Conservation (phyloP, 352 stramenopile genomes). For the Phytophthora boehmeriae region DNA sequence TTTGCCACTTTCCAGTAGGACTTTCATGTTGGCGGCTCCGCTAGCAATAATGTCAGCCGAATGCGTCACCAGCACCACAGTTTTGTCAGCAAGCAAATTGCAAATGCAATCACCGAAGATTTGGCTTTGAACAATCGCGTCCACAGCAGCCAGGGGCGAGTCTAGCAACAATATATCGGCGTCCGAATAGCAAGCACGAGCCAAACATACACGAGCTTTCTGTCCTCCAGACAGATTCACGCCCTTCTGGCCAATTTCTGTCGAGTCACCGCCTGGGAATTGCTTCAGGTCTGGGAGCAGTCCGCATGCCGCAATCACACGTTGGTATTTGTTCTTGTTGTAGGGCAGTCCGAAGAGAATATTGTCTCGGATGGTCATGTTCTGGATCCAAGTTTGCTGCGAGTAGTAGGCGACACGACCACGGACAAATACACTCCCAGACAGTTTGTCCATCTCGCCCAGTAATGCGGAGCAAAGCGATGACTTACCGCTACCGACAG, state of each 20-base stretch:
- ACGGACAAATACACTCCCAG: constrained; percentile 45
- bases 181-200: constrained; percentile 69
- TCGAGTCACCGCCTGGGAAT: constrained; percentile 87
- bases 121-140: constrained; percentile 92
- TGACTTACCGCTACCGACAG: constrained; percentile 63
- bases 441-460: constrained; percentile 85
- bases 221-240: constrained; percentile 95
- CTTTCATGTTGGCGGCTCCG: constrained; percentile 29
- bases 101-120: constrained; percentile 77
- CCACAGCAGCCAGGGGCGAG: constrained; percentile 91
- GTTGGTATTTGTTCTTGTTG: constrained; percentile 48
- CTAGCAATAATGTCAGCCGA: constrained; percentile 66
- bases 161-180: constrained; percentile 88
- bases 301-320: constrained; percentile 75
- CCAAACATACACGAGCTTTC: constrained; percentile 78
- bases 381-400: constrained; percentile 94
- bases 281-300: constrained; percentile 85
- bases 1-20: constrained; percentile 31
- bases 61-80: constrained; percentile 93
- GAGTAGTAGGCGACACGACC: constrained; percentile 68
- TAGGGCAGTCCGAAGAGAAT: constrained; percentile 90
- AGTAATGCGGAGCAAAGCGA: constrained; percentile 57
- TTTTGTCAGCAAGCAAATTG: constrained; percentile 46
- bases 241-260: constrained; percentile 95
- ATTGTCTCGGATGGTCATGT: constrained; percentile 93